Evolutionary conservation across 495 filamentous ascomycete species (phyloP).

Genomic region (Penicillium desertorum): DNA sequence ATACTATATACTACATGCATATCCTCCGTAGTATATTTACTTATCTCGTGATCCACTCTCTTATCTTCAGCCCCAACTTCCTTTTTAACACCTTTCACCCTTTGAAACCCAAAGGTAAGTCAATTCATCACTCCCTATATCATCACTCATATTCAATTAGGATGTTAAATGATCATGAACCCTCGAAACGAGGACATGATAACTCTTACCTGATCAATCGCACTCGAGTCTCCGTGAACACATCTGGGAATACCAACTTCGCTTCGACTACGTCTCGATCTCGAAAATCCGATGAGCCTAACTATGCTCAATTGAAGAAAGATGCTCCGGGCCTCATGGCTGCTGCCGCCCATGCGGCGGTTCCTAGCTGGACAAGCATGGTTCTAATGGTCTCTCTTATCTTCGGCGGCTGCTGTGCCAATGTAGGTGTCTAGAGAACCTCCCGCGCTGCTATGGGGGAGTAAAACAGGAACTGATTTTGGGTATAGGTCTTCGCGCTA

Average conservation of each 20-base stretch:
- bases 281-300: background rate
- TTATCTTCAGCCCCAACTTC: constrained; percentile 5
- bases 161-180: constrained; percentile 29
- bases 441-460: background rate
- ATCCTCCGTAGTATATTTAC: too few species aligned
- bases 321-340: constrained; percentile 36
- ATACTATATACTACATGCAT: too few species aligned
- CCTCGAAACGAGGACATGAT: constrained; percentile 15
- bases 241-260: background rate
- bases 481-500: constrained; percentile 76
- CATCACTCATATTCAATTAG: constrained; percentile 6
- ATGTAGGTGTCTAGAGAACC: constrained; percentile 57
- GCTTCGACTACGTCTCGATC: background rate
- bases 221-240: background rate
- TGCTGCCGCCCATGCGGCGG: constrained; percentile 48
- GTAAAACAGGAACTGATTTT: constrained; percentile 1
- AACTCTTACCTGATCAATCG: constrained; percentile 13
- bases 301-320: constrained; percentile 75
- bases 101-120: background rate
- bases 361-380: constrained; percentile 67
- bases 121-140: background rate
- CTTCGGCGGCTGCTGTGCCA: constrained; percentile 96
- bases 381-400: constrained; percentile 80
- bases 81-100: background rate
- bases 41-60: constrained; percentile 1